Conservation (phyloP, 129 eudicot species). For the Centrapalus pauciflorus region DNA sequence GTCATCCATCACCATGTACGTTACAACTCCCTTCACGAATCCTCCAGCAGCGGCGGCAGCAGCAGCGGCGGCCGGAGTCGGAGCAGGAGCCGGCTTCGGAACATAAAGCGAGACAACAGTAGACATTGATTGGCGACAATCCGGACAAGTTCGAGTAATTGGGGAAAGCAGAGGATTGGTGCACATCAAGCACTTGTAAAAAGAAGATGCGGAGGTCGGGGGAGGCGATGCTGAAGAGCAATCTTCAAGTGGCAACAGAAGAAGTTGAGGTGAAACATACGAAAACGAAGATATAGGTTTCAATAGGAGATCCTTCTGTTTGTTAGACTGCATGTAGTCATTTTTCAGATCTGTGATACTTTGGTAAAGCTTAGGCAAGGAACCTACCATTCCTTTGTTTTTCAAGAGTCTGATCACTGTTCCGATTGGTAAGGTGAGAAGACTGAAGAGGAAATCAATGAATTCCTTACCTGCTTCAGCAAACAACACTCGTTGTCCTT, state of each 20-base stretch:
- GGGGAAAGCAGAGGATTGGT: too few relatives aligned
- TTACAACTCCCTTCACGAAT: not conserved
- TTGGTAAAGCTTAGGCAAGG: not conserved
- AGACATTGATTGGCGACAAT: too few relatives aligned
- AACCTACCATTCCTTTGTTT: not conserved
- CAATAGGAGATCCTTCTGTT: not conserved
- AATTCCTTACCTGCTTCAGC: conserved; percentile 13
- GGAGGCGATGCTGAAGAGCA: not conserved
- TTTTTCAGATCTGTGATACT: not conserved
- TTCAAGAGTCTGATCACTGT: not conserved
- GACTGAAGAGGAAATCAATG: conserved; percentile 2
- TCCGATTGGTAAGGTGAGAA: conserved; percentile 6
- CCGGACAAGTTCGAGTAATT: too few relatives aligned
- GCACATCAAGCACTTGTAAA: not conserved
- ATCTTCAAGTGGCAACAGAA: not conserved
- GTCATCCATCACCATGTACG: conserved; percentile 8
- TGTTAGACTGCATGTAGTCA: not conserved
- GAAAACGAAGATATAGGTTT: not conserved
- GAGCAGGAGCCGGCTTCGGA: too few relatives aligned
- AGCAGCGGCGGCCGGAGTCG: too few relatives aligned
- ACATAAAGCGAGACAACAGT: too few relatives aligned
- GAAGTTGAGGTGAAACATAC: not conserved
- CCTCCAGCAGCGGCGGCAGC: too few relatives aligned
- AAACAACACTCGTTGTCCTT: conserved; percentile 3
- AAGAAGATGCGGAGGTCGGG: too few relatives aligned